Conservation (phyloP, 345 rosid species). For the Geranium rotundifolium region DNA sequence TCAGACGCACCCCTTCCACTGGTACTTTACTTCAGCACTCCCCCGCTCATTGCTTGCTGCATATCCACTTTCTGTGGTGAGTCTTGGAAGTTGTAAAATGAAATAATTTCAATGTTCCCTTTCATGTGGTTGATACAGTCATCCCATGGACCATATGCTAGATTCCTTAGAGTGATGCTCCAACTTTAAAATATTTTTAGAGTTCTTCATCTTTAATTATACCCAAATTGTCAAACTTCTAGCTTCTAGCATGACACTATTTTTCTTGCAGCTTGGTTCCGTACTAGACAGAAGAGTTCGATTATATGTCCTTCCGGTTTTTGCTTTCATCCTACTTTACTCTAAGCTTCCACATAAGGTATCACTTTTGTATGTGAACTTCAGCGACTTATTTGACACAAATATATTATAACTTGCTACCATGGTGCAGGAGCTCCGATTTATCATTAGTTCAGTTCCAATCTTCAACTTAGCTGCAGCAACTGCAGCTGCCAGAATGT, state of each 20-base stretch:
- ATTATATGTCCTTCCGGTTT: slow-evolving; percentile 47
- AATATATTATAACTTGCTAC: slow-evolving; percentile 3
- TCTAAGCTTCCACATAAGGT: slow-evolving; percentile 99
- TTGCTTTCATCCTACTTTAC: slow-evolving; percentile 66
- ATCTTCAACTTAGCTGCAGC: slow-evolving; percentile 91
- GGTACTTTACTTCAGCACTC: slow-evolving; percentile 98
- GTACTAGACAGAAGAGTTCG: slow-evolving; percentile 70
- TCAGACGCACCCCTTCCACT: slow-evolving; percentile 74
- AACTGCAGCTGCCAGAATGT: slow-evolving; percentile 86
- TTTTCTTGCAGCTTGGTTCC: slow-evolving; percentile 59
- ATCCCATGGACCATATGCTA: not conserved
- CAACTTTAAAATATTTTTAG: not conserved
- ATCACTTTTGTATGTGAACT: slow-evolving; percentile 10
- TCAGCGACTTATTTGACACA: slow-evolving; percentile 12
- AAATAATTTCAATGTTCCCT: slow-evolving; percentile 1
- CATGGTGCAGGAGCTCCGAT: slow-evolving; percentile 81
- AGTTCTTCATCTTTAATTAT: not conserved
- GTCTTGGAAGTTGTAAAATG: slow-evolving; percentile 14
- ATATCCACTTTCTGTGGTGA: slow-evolving; percentile 85
- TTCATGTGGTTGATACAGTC: not conserved
- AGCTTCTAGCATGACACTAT: slow-evolving; percentile 1
- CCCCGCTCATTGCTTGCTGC: slow-evolving; percentile 76
- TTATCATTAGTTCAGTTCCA: slow-evolving; percentile 85
- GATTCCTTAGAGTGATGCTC: slow-evolving; percentile 3
- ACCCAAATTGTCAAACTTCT: not conserved